Evolutionary conservation across 2,329 filamentous ascomycete species (phyloP).

Genomic region (Colletotrichum somersetense): DNA sequence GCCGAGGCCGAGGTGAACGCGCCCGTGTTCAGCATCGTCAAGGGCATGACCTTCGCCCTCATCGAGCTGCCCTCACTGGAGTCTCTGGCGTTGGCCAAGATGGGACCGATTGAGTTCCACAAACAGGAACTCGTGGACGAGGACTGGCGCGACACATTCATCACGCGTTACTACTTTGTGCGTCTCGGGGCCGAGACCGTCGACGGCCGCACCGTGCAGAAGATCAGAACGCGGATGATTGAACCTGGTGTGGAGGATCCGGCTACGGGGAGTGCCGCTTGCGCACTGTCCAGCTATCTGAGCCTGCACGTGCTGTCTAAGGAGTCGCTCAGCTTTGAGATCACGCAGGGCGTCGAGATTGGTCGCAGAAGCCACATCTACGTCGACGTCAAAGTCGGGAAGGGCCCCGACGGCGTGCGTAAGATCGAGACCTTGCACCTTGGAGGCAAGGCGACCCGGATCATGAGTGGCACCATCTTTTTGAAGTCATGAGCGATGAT

Average conservation of each 20-base stretch:
- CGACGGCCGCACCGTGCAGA: constrained; percentile 32
- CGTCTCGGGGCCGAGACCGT: constrained; percentile 15
- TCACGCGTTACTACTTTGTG: constrained; percentile 72
- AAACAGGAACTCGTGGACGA: constrained; percentile 58
- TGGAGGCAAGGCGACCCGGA: constrained; percentile 31
- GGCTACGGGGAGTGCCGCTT: constrained; percentile 73
- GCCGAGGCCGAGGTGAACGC: constrained; percentile 52
- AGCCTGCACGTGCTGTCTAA: constrained; percentile 56
- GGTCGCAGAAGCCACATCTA: constrained; percentile 37
- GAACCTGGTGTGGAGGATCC: constrained; percentile 66
- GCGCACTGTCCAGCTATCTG: constrained; percentile 68
- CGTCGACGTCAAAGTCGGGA: constrained; percentile 14
- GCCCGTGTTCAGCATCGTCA: constrained; percentile 73
- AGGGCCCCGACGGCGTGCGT: background rate
- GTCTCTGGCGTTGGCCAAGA: constrained; percentile 61
- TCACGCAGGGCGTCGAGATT: constrained; percentile 43
- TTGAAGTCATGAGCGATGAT: background rate
- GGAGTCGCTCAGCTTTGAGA: constrained; percentile 39
- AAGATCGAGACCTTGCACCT: constrained; percentile 32
- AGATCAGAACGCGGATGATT: constrained; percentile 73
- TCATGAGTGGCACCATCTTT: constrained; percentile 37
- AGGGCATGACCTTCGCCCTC: constrained; percentile 80
- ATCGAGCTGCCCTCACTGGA: constrained; percentile 72
- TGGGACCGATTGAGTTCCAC: constrained; percentile 51
- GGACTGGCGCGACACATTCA: constrained; percentile 68